These are phyloP conservation scores for Fusarium solani-melongenae DNA, from an alignment of 2,329 filamentous ascomycete genomes.

Conservation along the genomic window DNA sequence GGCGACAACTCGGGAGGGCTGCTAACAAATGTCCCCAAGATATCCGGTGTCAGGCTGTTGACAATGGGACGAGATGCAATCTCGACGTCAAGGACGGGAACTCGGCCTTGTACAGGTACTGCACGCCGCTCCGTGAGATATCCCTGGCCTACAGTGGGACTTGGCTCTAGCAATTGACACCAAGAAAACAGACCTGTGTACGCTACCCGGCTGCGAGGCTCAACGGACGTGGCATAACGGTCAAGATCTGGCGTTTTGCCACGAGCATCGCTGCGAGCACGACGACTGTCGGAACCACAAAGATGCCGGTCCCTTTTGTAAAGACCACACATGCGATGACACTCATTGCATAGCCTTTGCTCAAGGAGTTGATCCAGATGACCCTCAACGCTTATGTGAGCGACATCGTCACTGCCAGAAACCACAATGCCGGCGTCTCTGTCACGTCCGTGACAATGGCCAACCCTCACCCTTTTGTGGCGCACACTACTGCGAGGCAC, in stretches of 20 bases:
- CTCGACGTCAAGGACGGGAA: slow-evolving; percentile 37
- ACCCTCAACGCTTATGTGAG: slow-evolving; percentile 42
- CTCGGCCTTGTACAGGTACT: slow-evolving; percentile 31
- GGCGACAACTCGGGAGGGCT: background rate
- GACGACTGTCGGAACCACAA: slow-evolving; percentile 35
- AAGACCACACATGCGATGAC: slow-evolving; percentile 43
- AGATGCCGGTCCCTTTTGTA: slow-evolving; percentile 36
- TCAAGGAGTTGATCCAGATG: slow-evolving; percentile 22
- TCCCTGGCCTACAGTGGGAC: background rate
- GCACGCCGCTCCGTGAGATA: slow-evolving; percentile 40
- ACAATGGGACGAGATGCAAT: slow-evolving; percentile 36
- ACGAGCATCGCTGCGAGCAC: slow-evolving; percentile 43
- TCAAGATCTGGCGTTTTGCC: slow-evolving; percentile 40
- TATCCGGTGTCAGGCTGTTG: slow-evolving; percentile 36
- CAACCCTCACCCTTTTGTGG: slow-evolving; percentile 41
- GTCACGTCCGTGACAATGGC: slow-evolving; percentile 43
- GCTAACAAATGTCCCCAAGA: slow-evolving; percentile 23
- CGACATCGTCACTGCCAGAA: slow-evolving; percentile 43
- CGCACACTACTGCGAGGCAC: slow-evolving; percentile 44
- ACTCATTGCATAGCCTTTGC: slow-evolving; percentile 40
- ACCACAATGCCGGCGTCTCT: slow-evolving; percentile 38
- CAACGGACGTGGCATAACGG: slow-evolving; percentile 29
- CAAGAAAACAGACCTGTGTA: slow-evolving; percentile 42
- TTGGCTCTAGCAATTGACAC: background rate
- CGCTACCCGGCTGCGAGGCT: slow-evolving; percentile 37